Percentiles rank a stretch among this genome's conserved stretches.
These are phyloP conservation scores for Mortierella sp. DNA, from an alignment of 371 early-diverging fungal genomes.

Conservation along the genomic window DNA sequence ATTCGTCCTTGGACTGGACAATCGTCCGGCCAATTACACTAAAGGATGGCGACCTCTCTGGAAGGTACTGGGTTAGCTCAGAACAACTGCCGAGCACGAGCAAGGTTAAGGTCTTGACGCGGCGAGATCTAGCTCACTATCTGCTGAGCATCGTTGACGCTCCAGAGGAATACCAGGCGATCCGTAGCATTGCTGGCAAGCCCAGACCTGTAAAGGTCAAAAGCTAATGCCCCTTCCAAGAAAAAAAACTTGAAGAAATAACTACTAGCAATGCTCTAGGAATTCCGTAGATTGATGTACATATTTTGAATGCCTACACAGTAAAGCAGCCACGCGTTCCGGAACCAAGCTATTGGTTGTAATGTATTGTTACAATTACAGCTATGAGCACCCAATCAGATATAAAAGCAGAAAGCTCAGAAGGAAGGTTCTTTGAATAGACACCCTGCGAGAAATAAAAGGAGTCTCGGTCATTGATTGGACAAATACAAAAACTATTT, in stretches of 20 bases:
- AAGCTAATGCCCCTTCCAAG: neutral
- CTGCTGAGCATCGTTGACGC: conserved; percentile 46
- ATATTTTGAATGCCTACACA: too few relatives aligned
- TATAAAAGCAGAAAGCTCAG: neutral
- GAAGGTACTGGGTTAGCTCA: conserved; percentile 32
- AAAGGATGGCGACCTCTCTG: conserved; percentile 44
- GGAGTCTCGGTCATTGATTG: too few relatives aligned
- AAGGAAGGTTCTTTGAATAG: too few relatives aligned
- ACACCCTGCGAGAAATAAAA: too few relatives aligned
- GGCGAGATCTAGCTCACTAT: conserved; percentile 50
- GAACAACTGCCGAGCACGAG: conserved; percentile 35
- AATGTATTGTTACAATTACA: too few relatives aligned
- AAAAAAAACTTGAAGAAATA: neutral
- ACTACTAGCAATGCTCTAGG: neutral
- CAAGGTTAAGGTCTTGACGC: conserved; percentile 43
- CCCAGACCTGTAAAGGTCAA: conserved; percentile 9
- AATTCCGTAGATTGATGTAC: too few relatives aligned
- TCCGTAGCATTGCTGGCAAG: conserved; percentile 51
- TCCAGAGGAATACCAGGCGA: conserved; percentile 26
- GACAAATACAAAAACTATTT: too few relatives aligned
- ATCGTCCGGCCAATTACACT: conserved; percentile 51
- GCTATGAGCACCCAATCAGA: conserved; percentile 2
- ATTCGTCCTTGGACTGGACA: conserved; percentile 43
- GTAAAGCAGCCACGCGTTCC: too few relatives aligned
- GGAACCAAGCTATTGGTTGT: too few relatives aligned